These are phyloP conservation scores for Candida sakaeoensis DNA, from an alignment of 805 yeast genomes.

Conservation along the genomic window DNA sequence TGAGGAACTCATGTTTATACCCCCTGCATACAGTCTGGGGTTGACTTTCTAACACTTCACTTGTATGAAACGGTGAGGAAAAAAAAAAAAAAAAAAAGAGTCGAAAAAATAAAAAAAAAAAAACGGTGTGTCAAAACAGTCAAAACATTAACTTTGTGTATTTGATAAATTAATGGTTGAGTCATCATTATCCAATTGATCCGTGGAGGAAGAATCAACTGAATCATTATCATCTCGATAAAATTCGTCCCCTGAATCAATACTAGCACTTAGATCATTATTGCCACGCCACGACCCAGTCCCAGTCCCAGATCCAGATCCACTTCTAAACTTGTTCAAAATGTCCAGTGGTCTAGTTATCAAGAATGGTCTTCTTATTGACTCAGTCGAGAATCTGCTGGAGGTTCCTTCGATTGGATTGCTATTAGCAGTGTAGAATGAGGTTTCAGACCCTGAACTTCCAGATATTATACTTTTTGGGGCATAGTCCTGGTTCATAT, in stretches of 20 bases:
- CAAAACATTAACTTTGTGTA: neutral
- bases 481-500: neutral
- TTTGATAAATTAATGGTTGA: constrained; percentile 2
- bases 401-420: constrained; percentile 4
- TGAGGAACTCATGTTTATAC: neutral
- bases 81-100: neutral
- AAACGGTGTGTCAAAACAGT: neutral
- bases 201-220: constrained; percentile 3
- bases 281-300: too few relatives aligned
- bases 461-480: neutral
- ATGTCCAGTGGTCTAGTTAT: constrained; percentile 25
- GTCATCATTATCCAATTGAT: constrained; percentile 1
- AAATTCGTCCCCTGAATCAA: constrained; percentile 9
- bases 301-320: neutral
- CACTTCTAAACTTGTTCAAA: constrained; percentile 14
- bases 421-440: constrained; percentile 5
- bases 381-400: neutral
- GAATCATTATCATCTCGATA: constrained; percentile 1
- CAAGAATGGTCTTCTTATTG: constrained; percentile 7
- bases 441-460: neutral
- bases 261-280: constrained; percentile 11
- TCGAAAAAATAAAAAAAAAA: constrained; percentile 1
- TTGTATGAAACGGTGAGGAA: neutral
- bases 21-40: constrained; percentile 2
- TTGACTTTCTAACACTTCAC: neutral